Base-by-base conservation (phyloP, 306 rosid genomes). In the Quillaja saponaria region DNA sequence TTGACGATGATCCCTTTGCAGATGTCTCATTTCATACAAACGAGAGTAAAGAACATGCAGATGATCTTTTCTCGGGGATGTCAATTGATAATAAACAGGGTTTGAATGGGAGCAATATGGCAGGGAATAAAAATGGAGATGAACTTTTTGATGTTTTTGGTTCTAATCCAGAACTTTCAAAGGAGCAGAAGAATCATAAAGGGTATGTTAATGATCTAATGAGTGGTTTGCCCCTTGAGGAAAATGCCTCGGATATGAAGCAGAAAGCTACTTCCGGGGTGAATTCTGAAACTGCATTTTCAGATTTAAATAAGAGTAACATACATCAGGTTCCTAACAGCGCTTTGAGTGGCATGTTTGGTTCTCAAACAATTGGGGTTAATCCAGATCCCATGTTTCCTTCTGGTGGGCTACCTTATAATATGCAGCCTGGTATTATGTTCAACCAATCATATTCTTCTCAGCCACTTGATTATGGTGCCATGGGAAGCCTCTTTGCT, bases 1-100 rank as follows among this genome's bases (percentile, higher is more conserved):
- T 65, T 52, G 90, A 83, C 6, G 96, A 87, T 17, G 99, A 92
- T 61, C 99, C 97, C 55, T 94, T 94, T 41, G 90, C 91, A 12
- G 99, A 87, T 83, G 97, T 94, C n/a, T 81, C 85, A 6, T 94
- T 94, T 67, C 97, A 85, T 64, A 48, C 84, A 49, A 66, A 58
- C 41, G 96, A 81, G 45, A 72, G 68, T 53, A 83, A 68, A 74
- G 95, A 77, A 58, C 78, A 71, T 7, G 70, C 78, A 14, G 86
- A 80, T 76, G 97, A 87, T 76, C 76, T 94, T 38, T 94, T 94
- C 69, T 85, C 91, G 63, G 97, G 97, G 77, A 78, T 85, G 85
- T 63, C 75, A n/a, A 46, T 92, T 66, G 89, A 85, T 55, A 76
- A 80, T 73, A 82, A 78, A 62, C 87, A 54, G 76, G 61, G 62